Base-by-base conservation (phyloP, 371 early-diverging fungal genomes). In the Chytridiales sp. region DNA sequence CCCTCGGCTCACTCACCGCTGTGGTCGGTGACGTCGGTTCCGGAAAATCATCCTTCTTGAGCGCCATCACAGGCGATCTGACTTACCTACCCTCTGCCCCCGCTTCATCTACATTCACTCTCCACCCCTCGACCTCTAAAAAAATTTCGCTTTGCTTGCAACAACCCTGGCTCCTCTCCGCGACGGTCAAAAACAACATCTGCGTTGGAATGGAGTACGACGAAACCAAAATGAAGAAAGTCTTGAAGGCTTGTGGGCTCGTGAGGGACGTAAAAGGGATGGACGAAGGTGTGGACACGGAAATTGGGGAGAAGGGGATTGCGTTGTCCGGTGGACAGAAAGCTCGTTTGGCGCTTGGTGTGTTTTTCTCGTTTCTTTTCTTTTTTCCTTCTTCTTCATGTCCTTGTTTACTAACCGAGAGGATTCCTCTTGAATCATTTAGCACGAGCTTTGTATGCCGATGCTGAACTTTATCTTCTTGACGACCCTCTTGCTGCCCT, bases 281-380 rank as follows among this genome's bases (percentile, higher is more conserved):
- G 19, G 55, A 69, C 27, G 32, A 56, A 47, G 90, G 92, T 27
- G 94, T 93, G 72, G 56, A 70, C 58, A 91, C 92, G 0, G 87
- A 91, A 68, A 82, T 94, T 43, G 96, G 94, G 39, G 95, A 94
- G 70, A 83, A 83, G 29, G 76, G 77, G 3, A 44, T 73, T 30
- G 62, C 64, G 26, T 66, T 81, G 13, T 66, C 67, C n/a, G 81
- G 81, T 17, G 78, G 80, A 2, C 80, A 80, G 52, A 55, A 58
- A 2, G 69, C 67, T 5, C 68, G 81, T 19, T n/a, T n/a, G n/a
- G n/a, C n/a, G n/a, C n/a, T n/a, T n/a, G n/a, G n/a, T n/a, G n/a
- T n/a, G n/a, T n/a, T n/a, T n/a, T n/a, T n/a, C n/a, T n/a, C n/a
- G n/a, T n/a, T n/a, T n/a, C n/a, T n/a, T n/a, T n/a, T n/a, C n/a